Evolutionary conservation across 805 yeast species (phyloP), one percentile per base, ranked within the genome.

Genomic region (Kregervanrija delftensis): DNA sequence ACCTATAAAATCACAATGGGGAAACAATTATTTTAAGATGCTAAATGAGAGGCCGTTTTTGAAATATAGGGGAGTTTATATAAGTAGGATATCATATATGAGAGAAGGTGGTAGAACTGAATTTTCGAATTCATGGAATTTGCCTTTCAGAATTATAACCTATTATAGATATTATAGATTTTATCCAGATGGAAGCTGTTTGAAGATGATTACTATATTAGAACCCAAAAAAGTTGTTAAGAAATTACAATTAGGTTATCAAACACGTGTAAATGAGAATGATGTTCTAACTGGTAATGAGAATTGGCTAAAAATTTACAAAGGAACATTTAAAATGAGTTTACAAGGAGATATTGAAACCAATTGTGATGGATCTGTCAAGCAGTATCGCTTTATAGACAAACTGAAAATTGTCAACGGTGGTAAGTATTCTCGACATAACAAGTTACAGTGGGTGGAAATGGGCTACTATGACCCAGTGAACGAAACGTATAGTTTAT

Each of bases 81-180:
- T 91, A 16, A 81, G 95, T 54, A 85, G 82, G 14, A 86, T 90
- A 42, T 85, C 85, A 49, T 90, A 89, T 63, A 76, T 84, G 52
- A 74, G 95, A 44, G 88, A 86, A 56, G 97, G 97, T 33, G 83
- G 86, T 2, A 73, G 81, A 42, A 74, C 79, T 8, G 86, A 78
- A 51, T 76, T 81, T 38, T 76, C 86, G 1, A 69, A 71, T 30
- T 73, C 85, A 5, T 79, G 93, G 83, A 63, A 73, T 37, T 78
- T 79, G 48, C 96, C 96, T 1, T 77, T 86, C 15, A 79, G 86
- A 53, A 79, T 88, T 59, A 85, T 91, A 35, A 86, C 96, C 0
- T 91, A 91, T 58, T 91, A 87, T 59, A 68, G 99, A 50, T 93
- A 89, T 61, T 64, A 83, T 33, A 70, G 97, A 49, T 89, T 91